Evolutionary conservation across 108 stramenopile genomes (phyloP).

Genomic region (Bacterosira constricta): DNA sequence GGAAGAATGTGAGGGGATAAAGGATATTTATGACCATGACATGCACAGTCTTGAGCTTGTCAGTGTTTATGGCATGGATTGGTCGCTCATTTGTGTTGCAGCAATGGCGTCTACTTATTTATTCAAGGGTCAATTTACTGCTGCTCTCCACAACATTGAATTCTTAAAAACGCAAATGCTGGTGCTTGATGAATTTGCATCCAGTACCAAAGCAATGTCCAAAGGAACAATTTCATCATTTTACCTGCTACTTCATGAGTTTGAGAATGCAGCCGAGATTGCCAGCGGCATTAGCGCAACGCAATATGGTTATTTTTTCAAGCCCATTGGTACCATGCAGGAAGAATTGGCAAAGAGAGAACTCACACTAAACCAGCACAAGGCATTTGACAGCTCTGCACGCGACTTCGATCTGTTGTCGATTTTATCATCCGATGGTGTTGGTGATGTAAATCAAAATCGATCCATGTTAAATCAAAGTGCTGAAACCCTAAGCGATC

Average conservation of each 20-base stretch:
- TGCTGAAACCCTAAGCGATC: constrained; percentile 27
- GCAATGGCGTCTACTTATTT: constrained; percentile 31
- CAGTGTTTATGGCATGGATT: constrained; percentile 27
- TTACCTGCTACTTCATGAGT: constrained; percentile 23
- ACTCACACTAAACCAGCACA: background rate
- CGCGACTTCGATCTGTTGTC: constrained; percentile 10
- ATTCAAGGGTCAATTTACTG: constrained; percentile 20
- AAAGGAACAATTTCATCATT: constrained; percentile 18
- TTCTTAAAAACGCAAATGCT: constrained; percentile 26
- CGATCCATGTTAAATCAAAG: constrained; percentile 26
- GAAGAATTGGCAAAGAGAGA: constrained; percentile 12
- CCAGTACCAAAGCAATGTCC: constrained; percentile 33
- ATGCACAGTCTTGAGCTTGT: constrained; percentile 28
- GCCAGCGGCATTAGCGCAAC: constrained; percentile 17
- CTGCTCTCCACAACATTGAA: constrained; percentile 6
- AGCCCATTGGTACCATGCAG: constrained; percentile 16
- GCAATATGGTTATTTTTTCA: constrained; percentile 25
- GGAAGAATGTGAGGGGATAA: constrained; percentile 29
- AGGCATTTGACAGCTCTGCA: constrained; percentile 7
- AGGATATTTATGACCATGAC: constrained; percentile 16
- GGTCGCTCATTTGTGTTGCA: constrained; percentile 18
- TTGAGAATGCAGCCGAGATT: constrained; percentile 10
- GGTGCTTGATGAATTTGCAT: constrained; percentile 26
- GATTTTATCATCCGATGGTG: constrained; percentile 9
- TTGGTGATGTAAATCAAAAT: background rate